Conservation (phyloP, 345 rosid species). For the Eutrema yunnanense region DNA sequence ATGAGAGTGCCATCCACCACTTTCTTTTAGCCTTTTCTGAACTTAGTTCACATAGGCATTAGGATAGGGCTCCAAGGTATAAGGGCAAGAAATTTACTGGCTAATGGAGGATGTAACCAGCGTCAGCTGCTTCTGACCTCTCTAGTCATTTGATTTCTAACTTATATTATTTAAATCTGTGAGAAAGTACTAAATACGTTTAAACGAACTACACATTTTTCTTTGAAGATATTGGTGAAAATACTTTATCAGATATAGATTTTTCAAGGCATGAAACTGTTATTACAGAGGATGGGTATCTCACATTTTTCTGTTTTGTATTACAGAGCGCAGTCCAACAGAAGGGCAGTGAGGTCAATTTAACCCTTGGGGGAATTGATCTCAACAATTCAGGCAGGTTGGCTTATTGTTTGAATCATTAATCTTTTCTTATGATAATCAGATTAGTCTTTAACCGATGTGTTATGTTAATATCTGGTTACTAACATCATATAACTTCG, state of each 20-base stretch:
- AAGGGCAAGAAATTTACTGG: not conserved
- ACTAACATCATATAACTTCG: slow-evolving; percentile 28
- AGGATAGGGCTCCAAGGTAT: slow-evolving; percentile 11
- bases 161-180: not conserved
- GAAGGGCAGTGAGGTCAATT: slow-evolving; percentile 66
- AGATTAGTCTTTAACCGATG: slow-evolving; percentile 1
- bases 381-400: slow-evolving; percentile 99
- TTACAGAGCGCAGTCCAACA: slow-evolving; percentile 59
- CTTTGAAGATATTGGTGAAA: not conserved
- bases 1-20: not conserved
- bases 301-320: slow-evolving; percentile 13
- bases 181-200: not conserved
- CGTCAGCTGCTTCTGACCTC: not conserved
- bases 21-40: not conserved
- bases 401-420: slow-evolving; percentile 46
- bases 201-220: not conserved
- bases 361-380: slow-evolving; percentile 90
- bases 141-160: not conserved
- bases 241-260: not conserved
- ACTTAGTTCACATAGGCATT: slow-evolving; percentile 5
- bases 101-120: not conserved
- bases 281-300: not conserved
- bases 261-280: not conserved
- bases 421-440: not conserved
- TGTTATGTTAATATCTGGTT: not conserved